Conservation (phyloP, 306 rosid species). For the Adenanthera pavonina region DNA sequence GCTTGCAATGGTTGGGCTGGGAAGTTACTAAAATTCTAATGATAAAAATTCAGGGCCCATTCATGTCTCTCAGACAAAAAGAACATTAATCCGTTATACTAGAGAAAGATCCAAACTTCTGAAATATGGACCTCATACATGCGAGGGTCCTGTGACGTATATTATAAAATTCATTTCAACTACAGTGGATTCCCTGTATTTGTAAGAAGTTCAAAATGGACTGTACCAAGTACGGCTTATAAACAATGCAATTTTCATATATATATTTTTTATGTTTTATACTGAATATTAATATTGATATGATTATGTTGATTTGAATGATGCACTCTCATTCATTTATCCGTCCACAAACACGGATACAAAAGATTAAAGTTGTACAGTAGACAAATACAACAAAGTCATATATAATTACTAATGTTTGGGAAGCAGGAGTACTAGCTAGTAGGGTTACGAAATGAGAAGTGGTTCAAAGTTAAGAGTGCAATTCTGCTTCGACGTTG, state of each 20-base stretch:
- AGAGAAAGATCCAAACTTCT: neutral
- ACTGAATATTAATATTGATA: too few relatives aligned
- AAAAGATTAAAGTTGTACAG: neutral
- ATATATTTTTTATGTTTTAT: too few relatives aligned
- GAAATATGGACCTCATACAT: neutral
- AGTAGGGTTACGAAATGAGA: too few relatives aligned
- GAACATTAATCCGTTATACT: neutral
- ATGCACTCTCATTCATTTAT: neutral
- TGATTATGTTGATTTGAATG: neutral
- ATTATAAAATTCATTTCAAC: too few relatives aligned
- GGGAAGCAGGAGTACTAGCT: neutral
- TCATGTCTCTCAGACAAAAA: neutral
- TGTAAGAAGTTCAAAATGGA: too few relatives aligned
- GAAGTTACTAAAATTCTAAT: too few relatives aligned
- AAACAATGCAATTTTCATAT: too few relatives aligned
- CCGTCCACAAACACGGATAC: neutral
- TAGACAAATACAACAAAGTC: neutral
- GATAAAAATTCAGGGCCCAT: neutral
- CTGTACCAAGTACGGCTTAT: too few relatives aligned
- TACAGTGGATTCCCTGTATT: too few relatives aligned
- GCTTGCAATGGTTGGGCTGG: neutral
- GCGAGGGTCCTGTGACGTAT: too few relatives aligned
- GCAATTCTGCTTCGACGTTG: conserved; percentile 47
- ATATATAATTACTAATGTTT: too few relatives aligned
- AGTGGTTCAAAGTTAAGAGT: neutral